Conservation (phyloP, 225 moss, liverwort and hornwort species). For the Antitrichia curtipendula region DNA sequence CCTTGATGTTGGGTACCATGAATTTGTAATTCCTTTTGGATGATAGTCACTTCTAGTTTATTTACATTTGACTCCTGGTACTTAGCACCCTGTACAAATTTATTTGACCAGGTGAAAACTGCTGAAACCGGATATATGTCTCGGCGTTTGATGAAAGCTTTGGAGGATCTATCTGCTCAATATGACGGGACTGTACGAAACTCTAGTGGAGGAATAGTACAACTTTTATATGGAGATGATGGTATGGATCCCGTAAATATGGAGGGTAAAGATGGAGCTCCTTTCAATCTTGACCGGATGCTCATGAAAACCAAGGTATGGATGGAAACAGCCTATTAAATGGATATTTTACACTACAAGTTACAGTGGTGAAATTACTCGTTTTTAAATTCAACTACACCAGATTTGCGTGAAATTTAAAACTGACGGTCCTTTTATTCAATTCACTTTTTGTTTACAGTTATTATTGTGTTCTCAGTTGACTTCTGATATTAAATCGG, state of each 20-base stretch:
- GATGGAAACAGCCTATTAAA: not conserved
- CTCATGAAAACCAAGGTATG: slow-evolving; percentile 75
- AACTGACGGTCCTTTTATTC: not conserved
- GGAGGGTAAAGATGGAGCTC: slow-evolving; percentile 95
- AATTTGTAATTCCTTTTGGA: not conserved
- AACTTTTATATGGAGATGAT: slow-evolving; percentile 93
- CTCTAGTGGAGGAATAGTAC: slow-evolving; percentile 95
- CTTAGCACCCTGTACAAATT: not conserved
- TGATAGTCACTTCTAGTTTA: not conserved
- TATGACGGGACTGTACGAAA: slow-evolving; percentile 98
- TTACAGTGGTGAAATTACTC: not conserved
- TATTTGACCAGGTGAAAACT: slow-evolving; percentile 77
- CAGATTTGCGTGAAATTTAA: not conserved
- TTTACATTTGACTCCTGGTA: not conserved
- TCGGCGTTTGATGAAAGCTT: slow-evolving; percentile 92
- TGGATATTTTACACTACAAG: not conserved
- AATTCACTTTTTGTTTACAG: not conserved
- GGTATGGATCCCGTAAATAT: slow-evolving; percentile 98
- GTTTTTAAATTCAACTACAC: not conserved
- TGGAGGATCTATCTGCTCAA: slow-evolving; percentile 94
- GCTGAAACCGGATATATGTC: slow-evolving; percentile 99
- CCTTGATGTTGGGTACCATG: not conserved
- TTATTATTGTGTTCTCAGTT: not conserved
- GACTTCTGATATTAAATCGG: not conserved
- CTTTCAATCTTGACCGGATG: slow-evolving; percentile 84